These are phyloP conservation scores for Pleurotus djamor DNA, from an alignment of 768 basidiomycete genomes.

Conservation along the genomic window DNA sequence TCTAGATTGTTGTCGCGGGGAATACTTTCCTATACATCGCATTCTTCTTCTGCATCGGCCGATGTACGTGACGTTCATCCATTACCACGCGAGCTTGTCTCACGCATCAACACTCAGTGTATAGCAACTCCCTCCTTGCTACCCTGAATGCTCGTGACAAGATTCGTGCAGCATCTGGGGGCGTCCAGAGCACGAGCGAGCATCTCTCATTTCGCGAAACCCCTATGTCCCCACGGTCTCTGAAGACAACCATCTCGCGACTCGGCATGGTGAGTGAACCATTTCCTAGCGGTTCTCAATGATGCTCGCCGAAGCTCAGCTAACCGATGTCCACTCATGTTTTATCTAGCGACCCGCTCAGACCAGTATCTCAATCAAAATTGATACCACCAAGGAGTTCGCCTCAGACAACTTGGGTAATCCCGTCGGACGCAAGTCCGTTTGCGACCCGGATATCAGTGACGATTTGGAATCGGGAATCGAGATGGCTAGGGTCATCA, in stretches of 20 bases:
- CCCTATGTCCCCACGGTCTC: background rate
- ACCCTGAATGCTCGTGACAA: slow-evolving; percentile 46
- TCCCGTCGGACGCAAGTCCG: background rate
- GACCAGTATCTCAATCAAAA: slow-evolving; percentile 49
- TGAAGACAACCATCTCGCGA: background rate
- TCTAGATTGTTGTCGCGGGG: slow-evolving; percentile 32
- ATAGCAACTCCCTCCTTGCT: slow-evolving; percentile 50
- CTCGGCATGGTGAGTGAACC: background rate
- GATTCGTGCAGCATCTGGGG: slow-evolving; percentile 30
- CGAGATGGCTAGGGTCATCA: background rate
- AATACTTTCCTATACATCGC: slow-evolving; percentile 43
- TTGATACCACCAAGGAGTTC: slow-evolving; percentile 52
- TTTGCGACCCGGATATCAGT: background rate
- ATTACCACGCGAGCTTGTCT: background rate
- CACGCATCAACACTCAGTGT: slow-evolving; percentile 26
- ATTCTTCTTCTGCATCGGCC: slow-evolving; percentile 54
- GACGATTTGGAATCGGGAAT: background rate
- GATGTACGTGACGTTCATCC: slow-evolving; percentile 28
- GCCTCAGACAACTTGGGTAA: slow-evolving; percentile 27
- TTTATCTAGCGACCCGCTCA: slow-evolving; percentile 25
- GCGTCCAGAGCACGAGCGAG: slow-evolving; percentile 24
- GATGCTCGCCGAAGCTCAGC: too few species aligned
- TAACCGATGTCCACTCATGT: slow-evolving; percentile 8
- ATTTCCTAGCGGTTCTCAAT: background rate
- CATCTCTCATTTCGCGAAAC: slow-evolving; percentile 11